phyloP scores from a whole-genome alignment of 2,329 filamentous ascomycete genomes.

The Epichloe aotearoae region DNA sequence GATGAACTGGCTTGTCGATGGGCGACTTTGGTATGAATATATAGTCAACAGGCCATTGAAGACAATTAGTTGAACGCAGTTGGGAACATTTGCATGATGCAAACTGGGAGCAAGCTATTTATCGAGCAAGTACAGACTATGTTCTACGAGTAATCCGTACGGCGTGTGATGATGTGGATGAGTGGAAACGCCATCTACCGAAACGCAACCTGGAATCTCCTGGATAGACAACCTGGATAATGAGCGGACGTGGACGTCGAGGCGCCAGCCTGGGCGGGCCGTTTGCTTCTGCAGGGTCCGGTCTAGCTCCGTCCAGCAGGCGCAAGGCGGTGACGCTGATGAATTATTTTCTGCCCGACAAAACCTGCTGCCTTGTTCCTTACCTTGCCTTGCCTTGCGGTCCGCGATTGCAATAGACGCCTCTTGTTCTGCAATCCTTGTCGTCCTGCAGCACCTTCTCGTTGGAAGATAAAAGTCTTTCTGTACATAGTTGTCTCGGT shows the following conservation, averaged over 20 bases:
- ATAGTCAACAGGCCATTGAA: neutral
- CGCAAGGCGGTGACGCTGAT: constrained; percentile 15
- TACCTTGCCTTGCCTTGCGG: neutral
- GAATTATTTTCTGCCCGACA: constrained; percentile 19
- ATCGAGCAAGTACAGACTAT: no score
- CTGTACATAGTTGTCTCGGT: neutral
- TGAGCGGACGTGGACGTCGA: neutral
- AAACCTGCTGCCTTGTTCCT: constrained; percentile 8
- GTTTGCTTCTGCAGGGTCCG: neutral
- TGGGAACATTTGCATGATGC: no score
- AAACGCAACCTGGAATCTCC: no score
- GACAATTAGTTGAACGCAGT: neutral
- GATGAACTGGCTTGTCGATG: neutral
- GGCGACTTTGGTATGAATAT: neutral
- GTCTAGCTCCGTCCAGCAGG: neutral
- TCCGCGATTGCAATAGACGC: neutral
- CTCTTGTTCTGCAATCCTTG: neutral
- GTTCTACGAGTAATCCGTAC: no score
- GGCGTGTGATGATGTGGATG: no score
- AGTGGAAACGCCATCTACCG: no score
- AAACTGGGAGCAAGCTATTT: no score
- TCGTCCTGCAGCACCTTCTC: neutral
- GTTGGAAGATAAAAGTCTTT: neutral
- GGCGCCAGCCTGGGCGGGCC: neutral
- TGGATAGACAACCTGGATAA: no score